Percentiles rank a stretch among this genome's conserved stretches.
Evolutionary conservation across 495 filamentous ascomycete species (phyloP).

Genomic region (Rostrohypoxylon terebratum): DNA sequence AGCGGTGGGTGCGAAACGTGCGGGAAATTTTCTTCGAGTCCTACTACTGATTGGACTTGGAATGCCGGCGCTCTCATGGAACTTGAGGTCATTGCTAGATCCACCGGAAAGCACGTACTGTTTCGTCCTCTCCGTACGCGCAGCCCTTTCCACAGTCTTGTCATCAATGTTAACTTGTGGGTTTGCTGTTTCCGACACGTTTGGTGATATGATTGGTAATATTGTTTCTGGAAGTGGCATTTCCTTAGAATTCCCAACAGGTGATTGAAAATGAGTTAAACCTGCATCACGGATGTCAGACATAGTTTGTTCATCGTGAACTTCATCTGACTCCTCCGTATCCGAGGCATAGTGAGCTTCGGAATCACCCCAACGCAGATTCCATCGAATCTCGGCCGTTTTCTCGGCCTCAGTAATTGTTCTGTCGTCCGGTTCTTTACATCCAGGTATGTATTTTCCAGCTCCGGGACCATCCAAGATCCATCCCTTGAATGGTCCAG

Average conservation of each 20-base stretch:
- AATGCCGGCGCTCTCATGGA: background rate
- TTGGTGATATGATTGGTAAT: background rate
- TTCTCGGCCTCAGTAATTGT: constrained; percentile 28
- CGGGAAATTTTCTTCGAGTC: background rate
- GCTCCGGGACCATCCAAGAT: constrained; percentile 23
- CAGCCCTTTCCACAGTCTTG: background rate
- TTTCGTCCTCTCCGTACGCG: constrained; percentile 20
- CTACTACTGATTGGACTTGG: constrained; percentile 2
- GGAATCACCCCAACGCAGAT: background rate
- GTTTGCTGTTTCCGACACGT: background rate
- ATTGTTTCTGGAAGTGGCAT: background rate
- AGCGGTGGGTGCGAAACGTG: background rate
- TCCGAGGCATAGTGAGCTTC: background rate
- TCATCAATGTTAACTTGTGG: background rate
- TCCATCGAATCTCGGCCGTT: constrained; percentile 10
- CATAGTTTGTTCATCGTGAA: background rate
- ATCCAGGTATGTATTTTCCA: constrained; percentile 24
- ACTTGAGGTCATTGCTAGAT: background rate
- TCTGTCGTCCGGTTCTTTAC: constrained; percentile 16
- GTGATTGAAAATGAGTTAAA: background rate
- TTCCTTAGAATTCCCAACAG: background rate
- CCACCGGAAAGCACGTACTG: constrained; percentile 23
- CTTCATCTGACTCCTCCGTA: background rate
- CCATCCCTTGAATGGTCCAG: constrained; percentile 30
- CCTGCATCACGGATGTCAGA: background rate